Evolutionary conservation across 805 yeast genomes (phyloP), one percentile per base, ranked within the genome.

Genomic region (Nakazawaea populi): DNA sequence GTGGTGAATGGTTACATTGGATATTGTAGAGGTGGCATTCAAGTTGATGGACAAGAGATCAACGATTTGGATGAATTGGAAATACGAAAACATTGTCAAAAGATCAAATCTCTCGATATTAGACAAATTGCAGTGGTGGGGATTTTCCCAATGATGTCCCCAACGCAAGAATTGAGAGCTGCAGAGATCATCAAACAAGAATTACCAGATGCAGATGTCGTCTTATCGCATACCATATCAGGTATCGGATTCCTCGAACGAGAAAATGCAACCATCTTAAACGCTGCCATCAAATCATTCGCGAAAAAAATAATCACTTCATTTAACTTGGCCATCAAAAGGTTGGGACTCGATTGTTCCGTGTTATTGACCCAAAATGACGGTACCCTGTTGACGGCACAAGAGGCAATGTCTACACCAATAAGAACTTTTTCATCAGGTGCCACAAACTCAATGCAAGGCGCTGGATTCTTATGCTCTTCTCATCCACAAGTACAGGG

Each of bases 361-460:
- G 63, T 75, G 2, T 60, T 73, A 6, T 47, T 62, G 38, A 72
- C 78, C 8, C 79, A 75, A 58, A 76, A 76, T 56, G 79, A 76
- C 53, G 80, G 79, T 5, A 75, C 80, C 1, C 69, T 74, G 12
- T 56, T 74, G 4, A 61, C 75, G 3, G 68, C 70, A 6, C 51
- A 58, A 6, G 77, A 72, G 34, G 77, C 76, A 0, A 52, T 66
- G 42, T 57, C 60, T 31, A 57, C 66, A 4, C 79, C 79, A n/a
- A 74, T 75, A 36, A 60, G 71, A 41, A 74, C 79, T 1, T 75
- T 74, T 56, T 70, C 76, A 4, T 74, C 79, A 9, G 79, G 80
- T 42, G 74, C 79, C 3, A 75, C 78, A 11, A 73, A 73, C 54
- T 72, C 76, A 9, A 72, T 73, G 73, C 58, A 75, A 54, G 77